These are phyloP conservation scores for Beauveria varroae DNA, from an alignment of 2,329 filamentous ascomycete genomes.

Conservation along the genomic window DNA sequence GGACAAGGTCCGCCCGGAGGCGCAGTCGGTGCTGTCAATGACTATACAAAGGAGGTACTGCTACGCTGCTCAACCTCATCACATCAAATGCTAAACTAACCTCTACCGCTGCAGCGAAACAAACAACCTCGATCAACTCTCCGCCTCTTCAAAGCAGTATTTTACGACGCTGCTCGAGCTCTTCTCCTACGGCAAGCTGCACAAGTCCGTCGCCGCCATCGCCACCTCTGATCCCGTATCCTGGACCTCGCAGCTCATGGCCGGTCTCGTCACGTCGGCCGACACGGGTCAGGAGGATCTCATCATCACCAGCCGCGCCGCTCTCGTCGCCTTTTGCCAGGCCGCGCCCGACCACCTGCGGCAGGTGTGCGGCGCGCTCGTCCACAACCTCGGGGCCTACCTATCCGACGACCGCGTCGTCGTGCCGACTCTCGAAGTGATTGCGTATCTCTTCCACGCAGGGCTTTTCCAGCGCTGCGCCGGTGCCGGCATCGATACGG, in stretches of 20 bases:
- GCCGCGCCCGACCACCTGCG: conserved; percentile 31
- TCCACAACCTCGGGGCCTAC: conserved; percentile 44
- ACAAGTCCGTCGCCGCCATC: conserved; percentile 28
- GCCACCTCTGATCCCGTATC: conserved; percentile 22
- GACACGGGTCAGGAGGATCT: conserved; percentile 73
- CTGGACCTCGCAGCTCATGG: conserved; percentile 49
- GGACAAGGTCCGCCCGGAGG: conserved; percentile 70
- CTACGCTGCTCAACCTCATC: neutral
- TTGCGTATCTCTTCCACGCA: conserved; percentile 68
- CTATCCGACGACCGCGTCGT: conserved; percentile 61
- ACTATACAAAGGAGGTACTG: conserved; percentile 39
- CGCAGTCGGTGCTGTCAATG: conserved; percentile 46
- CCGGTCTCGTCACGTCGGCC: conserved; percentile 64
- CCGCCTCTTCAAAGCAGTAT: conserved; percentile 53
- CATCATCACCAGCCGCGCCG: conserved; percentile 59
- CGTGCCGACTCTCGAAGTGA: conserved; percentile 68
- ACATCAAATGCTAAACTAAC: neutral
- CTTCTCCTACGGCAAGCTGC: conserved; percentile 28
- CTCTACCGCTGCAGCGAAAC: neutral
- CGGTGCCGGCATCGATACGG: conserved; percentile 13
- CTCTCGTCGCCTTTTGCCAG: conserved; percentile 50
- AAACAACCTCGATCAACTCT: conserved; percentile 29
- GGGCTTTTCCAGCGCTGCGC: conserved; percentile 37
- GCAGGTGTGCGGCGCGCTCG: conserved; percentile 42
- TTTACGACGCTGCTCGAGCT: conserved; percentile 48